phyloP scores from a whole-genome alignment of 2,329 filamentous ascomycete species.

The Hypoxylon sp. region DNA sequence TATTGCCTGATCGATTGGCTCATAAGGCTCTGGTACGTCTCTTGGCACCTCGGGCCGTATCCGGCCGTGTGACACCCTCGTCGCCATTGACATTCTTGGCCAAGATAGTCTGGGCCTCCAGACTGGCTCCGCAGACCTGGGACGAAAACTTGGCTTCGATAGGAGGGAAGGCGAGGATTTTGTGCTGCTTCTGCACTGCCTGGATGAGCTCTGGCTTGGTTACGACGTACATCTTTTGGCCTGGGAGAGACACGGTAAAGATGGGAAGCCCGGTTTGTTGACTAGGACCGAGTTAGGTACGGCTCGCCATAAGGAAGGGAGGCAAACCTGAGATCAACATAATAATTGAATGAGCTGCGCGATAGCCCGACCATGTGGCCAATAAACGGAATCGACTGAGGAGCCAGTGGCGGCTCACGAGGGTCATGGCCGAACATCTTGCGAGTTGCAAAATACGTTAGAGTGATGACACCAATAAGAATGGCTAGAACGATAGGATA shows the following conservation, averaged over 20 bases:
- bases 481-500: conserved; percentile 8
- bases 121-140: conserved; percentile 43
- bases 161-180: conserved; percentile 49
- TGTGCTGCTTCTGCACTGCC: conserved; percentile 49
- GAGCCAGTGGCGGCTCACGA: conserved; percentile 45
- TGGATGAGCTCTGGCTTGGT: conserved; percentile 49
- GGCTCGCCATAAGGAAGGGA: background rate
- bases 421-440: conserved; percentile 40
- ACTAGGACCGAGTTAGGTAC: conserved; percentile 12
- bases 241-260: conserved; percentile 52
- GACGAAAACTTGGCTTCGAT: conserved; percentile 47
- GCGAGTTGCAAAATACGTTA: conserved; percentile 17
- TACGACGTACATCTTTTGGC: conserved; percentile 53
- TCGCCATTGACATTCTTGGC: conserved; percentile 47
- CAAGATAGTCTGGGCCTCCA: conserved; percentile 43
- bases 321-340: conserved; percentile 44
- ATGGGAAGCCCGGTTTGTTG: conserved; percentile 44
- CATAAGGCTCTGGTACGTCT: too few species aligned
- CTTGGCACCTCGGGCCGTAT: too few species aligned
- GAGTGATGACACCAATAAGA: conserved; percentile 6
- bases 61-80: too few species aligned
- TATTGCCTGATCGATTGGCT: too few species aligned
- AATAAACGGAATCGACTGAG: conserved; percentile 44
- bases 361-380: conserved; percentile 46
- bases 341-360: conserved; percentile 44